Evolutionary conservation across 1,139 yeast genomes (phyloP).

Genomic region (Debaryomyces sp.): DNA sequence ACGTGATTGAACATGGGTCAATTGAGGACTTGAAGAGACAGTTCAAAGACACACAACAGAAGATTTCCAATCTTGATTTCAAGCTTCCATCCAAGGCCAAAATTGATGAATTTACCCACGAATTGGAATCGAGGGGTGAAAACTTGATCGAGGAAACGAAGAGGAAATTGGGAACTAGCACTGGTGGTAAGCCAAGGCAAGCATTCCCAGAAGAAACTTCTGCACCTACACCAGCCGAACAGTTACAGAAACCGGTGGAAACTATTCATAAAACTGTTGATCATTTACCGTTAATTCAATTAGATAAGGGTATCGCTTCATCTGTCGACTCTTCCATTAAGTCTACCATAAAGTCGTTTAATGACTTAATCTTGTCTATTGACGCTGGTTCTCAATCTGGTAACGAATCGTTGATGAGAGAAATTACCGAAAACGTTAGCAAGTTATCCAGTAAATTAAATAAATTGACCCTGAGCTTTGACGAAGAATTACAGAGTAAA

Average conservation of each 20-base stretch:
- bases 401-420: conserved; percentile 33
- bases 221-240: conserved; percentile 45
- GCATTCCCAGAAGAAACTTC: conserved; percentile 10
- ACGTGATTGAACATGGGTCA: conserved; percentile 42
- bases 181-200: conserved; percentile 22
- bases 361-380: conserved; percentile 53
- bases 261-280: conserved; percentile 33
- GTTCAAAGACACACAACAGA: conserved; percentile 22
- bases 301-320: conserved; percentile 22
- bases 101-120: conserved; percentile 36
- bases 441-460: conserved; percentile 36
- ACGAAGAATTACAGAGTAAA: conserved; percentile 41
- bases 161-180: conserved; percentile 25
- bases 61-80: conserved; percentile 22
- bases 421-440: conserved; percentile 34
- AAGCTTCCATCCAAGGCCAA: conserved; percentile 36
- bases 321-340: conserved; percentile 50
- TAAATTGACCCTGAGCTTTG: conserved; percentile 42
- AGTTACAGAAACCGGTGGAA: conserved; percentile 49
- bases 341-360: conserved; percentile 51
- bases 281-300: conserved; percentile 40
- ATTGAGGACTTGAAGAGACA: conserved; percentile 33
- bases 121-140: conserved; percentile 38
- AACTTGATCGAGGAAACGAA: conserved; percentile 41
- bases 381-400: conserved; percentile 41